Evolutionary conservation across 176 grass and related monocot genomes (phyloP).

Genomic region (Oryza meridionalis): DNA sequence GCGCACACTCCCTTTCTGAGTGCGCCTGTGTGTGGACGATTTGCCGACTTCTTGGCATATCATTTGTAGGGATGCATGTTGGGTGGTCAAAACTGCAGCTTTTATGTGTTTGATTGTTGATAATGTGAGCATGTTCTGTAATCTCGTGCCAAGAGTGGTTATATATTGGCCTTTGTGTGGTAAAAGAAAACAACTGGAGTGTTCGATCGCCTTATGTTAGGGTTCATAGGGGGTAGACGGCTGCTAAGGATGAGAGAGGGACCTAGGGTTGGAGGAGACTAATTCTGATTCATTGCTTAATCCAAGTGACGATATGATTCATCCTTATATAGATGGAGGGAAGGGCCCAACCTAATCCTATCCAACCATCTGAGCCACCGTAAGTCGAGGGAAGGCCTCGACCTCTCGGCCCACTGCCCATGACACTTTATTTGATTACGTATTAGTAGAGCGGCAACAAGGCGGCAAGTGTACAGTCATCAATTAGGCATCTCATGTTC

Average conservation of each 20-base stretch:
- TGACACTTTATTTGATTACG: not conserved
- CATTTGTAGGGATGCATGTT: not conserved
- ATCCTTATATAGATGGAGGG: too few species aligned
- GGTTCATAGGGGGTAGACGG: too few species aligned
- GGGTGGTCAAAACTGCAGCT: slow-evolving; percentile 3
- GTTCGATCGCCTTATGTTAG: not conserved
- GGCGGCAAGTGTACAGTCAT: not conserved
- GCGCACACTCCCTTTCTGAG: not conserved
- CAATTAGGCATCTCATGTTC: not conserved
- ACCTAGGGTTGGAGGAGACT: too few species aligned
- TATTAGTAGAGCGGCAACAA: slow-evolving; percentile 8
- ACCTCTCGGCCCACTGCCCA: too few species aligned
- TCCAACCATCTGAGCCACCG: too few species aligned
- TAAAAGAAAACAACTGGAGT: not conserved
- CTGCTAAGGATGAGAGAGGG: too few species aligned
- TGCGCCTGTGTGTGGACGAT: not conserved
- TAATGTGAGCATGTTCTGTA: not conserved
- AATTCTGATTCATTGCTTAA: too few species aligned
- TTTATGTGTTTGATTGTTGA: not conserved
- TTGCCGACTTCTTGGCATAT: slow-evolving; percentile 11
- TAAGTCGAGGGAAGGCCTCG: too few species aligned
- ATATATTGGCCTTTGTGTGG: not conserved
- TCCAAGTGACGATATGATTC: too few species aligned
- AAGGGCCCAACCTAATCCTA: too few species aligned
- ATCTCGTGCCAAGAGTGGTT: not conserved